Evolutionary conservation across 1,139 yeast genomes (phyloP), one percentile per base, ranked within the genome.

Genomic region (Taphrina wiesneri): DNA sequence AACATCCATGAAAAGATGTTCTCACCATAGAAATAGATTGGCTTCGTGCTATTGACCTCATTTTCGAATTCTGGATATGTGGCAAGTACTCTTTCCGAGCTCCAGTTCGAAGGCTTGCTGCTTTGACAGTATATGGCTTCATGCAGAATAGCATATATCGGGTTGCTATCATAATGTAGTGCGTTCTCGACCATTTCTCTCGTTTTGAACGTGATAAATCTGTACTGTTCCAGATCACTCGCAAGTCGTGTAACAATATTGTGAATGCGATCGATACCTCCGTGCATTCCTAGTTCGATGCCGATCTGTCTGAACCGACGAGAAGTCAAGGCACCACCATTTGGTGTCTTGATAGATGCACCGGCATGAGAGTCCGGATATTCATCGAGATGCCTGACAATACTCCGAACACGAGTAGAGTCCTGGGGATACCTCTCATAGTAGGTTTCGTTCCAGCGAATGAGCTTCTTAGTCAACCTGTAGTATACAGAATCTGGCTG

Each of bases 231-330:
- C 67, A 83, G 72, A 53, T 83, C 85, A 62, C 77, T 73, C 62
- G 74, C 72, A 67, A 83, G 74, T 47, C 78, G 77, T 53, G 76
- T 70, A 4, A 84, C 80, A 4, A 83, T 59, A 34, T 73, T 69
- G 72, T 84, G 86, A 26, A 84, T 71, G 0, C 68, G 57, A 66
- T 82, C 84, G 2, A 85, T 78, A 0, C 85, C 86, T 1, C 85
- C 85, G 63, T 75, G 73, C 0, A 74, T 81, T 9, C 87, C 87
- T 70, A 84, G 82, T 15, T 72, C 71, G 19, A 82, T 69, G 0
- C 87, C 87, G 39, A 83, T 72, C 65, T 79, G 82, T 72, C 83
- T 85, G 71, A 84, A 83, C 64, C 87, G 74, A 69, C 81, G 82
- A 0, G 80, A 82, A 0, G 84, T 74, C 19, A 84, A 75, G 0